Percentiles rank a stretch among this genome's conserved stretches.
phyloP scores from a whole-genome alignment of 768 basidiomycete species.

The Mycena galericulata region DNA sequence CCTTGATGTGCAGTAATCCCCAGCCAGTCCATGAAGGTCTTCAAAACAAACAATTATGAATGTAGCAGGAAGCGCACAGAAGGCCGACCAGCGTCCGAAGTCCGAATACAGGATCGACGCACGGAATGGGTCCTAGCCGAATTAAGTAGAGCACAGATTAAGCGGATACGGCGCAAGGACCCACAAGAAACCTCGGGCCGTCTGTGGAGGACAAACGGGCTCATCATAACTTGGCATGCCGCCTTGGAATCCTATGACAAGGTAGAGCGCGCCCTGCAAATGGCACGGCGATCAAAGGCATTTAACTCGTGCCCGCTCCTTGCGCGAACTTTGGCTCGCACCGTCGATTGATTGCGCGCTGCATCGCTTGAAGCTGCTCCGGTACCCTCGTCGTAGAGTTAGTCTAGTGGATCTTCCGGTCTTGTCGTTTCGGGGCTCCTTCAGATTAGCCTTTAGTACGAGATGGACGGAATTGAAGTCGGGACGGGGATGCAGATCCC shows the following conservation, averaged over 20 bases:
- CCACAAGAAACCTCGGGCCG: not conserved
- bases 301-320: constrained; percentile 10
- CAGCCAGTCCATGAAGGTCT: not conserved
- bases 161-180: not conserved
- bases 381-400: not conserved
- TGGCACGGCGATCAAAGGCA: constrained; percentile 15
- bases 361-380: not conserved
- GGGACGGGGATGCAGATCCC: constrained; percentile 8
- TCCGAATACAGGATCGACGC: not conserved
- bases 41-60: not conserved
- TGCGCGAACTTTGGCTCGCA: constrained; percentile 4
- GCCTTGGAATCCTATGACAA: not conserved
- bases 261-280: not conserved
- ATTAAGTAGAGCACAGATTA: not conserved
- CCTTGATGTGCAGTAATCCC: not conserved
- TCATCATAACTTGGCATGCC: too few species aligned
- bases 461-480: too few species aligned
- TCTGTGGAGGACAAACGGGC: too few species aligned
- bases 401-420: not conserved
- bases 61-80: not conserved
- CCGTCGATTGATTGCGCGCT: constrained; percentile 3
- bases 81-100: not conserved
- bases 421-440: not conserved
- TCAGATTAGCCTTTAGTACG: too few species aligned
- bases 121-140: not conserved